Conservation (phyloP, 140 eudicot species). For the Anethum foeniculum region DNA sequence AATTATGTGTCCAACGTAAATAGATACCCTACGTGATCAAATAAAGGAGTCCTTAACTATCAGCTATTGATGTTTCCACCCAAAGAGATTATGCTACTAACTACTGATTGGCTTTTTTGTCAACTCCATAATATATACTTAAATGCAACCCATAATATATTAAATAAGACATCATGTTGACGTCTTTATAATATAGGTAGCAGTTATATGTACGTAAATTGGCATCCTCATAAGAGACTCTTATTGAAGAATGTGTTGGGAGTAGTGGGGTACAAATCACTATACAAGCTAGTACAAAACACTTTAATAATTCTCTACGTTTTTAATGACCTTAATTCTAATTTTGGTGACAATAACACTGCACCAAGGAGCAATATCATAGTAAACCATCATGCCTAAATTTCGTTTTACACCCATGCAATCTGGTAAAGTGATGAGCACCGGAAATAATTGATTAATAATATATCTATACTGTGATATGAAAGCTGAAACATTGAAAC, state of each 20-base stretch:
- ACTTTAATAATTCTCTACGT: background rate
- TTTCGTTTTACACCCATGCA: too few relatives aligned
- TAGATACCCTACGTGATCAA: background rate
- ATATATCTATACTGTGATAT: too few relatives aligned
- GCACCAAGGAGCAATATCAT: background rate
- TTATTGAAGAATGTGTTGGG: background rate
- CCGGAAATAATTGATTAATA: too few relatives aligned
- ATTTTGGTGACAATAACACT: background rate
- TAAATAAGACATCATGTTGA: background rate
- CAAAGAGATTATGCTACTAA: background rate
- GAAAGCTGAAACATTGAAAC: too few relatives aligned
- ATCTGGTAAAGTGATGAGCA: too few relatives aligned
- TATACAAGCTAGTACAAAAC: background rate
- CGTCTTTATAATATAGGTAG: background rate
- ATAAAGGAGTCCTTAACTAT: background rate
- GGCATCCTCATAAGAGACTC: background rate
- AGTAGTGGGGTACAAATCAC: background rate
- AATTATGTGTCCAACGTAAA: background rate
- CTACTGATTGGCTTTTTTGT: too few relatives aligned
- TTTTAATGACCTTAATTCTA: background rate
- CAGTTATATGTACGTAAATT: background rate
- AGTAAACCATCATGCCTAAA: too few relatives aligned
- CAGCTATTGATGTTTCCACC: background rate
- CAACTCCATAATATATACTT: too few relatives aligned
- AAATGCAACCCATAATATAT: too few relatives aligned